Conservation (phyloP, 306 rosid genomes). For the Cucurbita maxima region DNA sequence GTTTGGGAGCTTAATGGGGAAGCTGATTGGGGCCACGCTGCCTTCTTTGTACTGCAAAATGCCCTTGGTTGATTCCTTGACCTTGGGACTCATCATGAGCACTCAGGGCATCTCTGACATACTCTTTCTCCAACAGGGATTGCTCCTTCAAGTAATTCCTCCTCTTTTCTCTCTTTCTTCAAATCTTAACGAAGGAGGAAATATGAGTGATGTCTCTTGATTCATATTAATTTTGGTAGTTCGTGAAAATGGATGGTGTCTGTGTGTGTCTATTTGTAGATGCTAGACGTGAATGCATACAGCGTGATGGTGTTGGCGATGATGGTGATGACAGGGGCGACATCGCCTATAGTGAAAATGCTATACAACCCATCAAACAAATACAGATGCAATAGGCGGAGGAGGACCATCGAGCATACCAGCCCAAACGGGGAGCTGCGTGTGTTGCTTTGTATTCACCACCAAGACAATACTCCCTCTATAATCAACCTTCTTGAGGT, state of each 20-base stretch:
- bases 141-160: slow-evolving; percentile 12
- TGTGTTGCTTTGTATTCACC: slow-evolving; percentile 30
- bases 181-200: too few species aligned
- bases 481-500: slow-evolving; percentile 36
- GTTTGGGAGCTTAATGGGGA: slow-evolving; percentile 19
- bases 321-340: slow-evolving; percentile 20
- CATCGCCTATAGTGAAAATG: slow-evolving; percentile 23
- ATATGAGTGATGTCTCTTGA: too few species aligned
- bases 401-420: slow-evolving; percentile 33
- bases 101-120: slow-evolving; percentile 41
- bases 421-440: slow-evolving; percentile 13
- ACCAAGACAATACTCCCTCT: slow-evolving; percentile 27
- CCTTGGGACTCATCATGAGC: slow-evolving; percentile 37
- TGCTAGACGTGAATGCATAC: slow-evolving; percentile 23
- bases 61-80: slow-evolving; percentile 22
- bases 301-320: slow-evolving; percentile 22
- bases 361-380: slow-evolving; percentile 41
- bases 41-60: slow-evolving; percentile 40
- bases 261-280: slow-evolving; percentile 15
- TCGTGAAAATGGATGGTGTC: too few species aligned
- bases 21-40: slow-evolving; percentile 30
- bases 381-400: slow-evolving; percentile 14
- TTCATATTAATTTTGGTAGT: too few species aligned
- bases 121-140: slow-evolving; percentile 14
- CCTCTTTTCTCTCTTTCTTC: too few species aligned